phyloP scores from a whole-genome alignment of 805 yeast species.

The Schizosaccharomyces lindneri region DNA sequence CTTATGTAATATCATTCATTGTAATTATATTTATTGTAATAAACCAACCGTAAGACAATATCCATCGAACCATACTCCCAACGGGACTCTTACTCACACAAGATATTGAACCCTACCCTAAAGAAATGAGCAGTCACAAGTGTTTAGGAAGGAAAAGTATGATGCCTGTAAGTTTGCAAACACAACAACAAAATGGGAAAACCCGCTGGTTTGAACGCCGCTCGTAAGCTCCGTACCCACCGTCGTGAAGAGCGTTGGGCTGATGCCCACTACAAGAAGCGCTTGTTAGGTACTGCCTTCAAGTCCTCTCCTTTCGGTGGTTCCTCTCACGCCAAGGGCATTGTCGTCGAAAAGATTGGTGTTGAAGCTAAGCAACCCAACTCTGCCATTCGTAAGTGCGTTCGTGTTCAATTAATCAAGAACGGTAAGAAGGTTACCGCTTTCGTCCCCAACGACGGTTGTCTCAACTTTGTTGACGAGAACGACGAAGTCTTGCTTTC shows the following conservation, averaged over 20 bases:
- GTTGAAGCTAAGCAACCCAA: slow-evolving; percentile 99
- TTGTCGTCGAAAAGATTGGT: slow-evolving; percentile 97
- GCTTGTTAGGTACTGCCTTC: slow-evolving; percentile 98
- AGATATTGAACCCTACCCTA: not conserved
- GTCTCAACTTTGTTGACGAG: slow-evolving; percentile 98
- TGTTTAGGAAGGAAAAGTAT: not conserved
- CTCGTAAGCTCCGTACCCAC: slow-evolving; percentile 98
- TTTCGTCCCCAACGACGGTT: slow-evolving; percentile 99
- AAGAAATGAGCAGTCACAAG: not conserved
- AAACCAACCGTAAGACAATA: not conserved
- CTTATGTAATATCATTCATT: too few relatives aligned
- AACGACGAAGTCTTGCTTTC: slow-evolving; percentile 98
- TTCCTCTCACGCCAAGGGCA: slow-evolving; percentile 99
- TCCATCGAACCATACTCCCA: not conserved
- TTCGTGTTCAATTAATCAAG: slow-evolving; percentile 95
- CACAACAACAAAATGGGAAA: slow-evolving; percentile 3
- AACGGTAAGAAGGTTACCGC: slow-evolving; percentile 98
- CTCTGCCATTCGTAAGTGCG: slow-evolving; percentile 99
- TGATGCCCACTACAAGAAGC: slow-evolving; percentile 89
- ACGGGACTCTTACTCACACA: too few relatives aligned
- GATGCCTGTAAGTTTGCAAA: not conserved
- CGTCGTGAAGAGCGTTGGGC: slow-evolving; percentile 99
- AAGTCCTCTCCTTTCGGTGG: slow-evolving; percentile 99
- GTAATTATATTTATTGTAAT: too few relatives aligned
- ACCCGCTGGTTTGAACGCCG: slow-evolving; percentile 92